These are phyloP conservation scores for Epichloe baconii DNA, from an alignment of 2,329 filamentous ascomycete species.

Conservation along the genomic window DNA sequence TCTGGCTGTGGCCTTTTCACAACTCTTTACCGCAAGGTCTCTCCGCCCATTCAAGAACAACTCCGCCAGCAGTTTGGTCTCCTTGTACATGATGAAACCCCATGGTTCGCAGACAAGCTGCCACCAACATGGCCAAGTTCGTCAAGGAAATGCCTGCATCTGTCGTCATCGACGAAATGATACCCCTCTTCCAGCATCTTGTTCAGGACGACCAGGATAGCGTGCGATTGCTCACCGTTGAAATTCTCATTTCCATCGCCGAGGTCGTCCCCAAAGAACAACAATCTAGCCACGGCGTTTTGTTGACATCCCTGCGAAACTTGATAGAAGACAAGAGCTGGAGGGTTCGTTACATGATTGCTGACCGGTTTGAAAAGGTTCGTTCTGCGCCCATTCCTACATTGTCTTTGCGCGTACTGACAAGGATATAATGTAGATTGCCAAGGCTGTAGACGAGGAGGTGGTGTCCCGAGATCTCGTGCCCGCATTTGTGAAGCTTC, in stretches of 20 bases:
- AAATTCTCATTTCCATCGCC: slow-evolving; percentile 90
- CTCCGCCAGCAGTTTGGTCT: slow-evolving; percentile 84
- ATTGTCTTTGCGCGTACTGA: background rate
- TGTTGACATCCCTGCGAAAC: slow-evolving; percentile 79
- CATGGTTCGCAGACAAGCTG: slow-evolving; percentile 95
- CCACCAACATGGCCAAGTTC: slow-evolving; percentile 93
- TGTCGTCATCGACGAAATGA: slow-evolving; percentile 96
- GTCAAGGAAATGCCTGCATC: slow-evolving; percentile 90
- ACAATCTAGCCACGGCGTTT: slow-evolving; percentile 86
- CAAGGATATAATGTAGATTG: slow-evolving; percentile 50
- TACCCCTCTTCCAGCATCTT: slow-evolving; percentile 94
- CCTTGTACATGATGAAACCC: slow-evolving; percentile 94
- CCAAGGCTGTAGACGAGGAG: slow-evolving; percentile 95
- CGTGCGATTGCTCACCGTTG: slow-evolving; percentile 86
- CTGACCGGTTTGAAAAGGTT: slow-evolving; percentile 95
- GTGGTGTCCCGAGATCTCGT: slow-evolving; percentile 89
- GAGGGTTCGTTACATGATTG: slow-evolving; percentile 98
- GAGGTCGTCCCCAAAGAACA: slow-evolving; percentile 97
- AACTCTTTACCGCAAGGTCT: slow-evolving; percentile 83
- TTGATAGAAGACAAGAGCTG: slow-evolving; percentile 99
- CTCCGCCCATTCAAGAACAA: slow-evolving; percentile 75
- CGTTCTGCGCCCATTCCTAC: slow-evolving; percentile 4
- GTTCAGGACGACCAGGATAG: slow-evolving; percentile 96
- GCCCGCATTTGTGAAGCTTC: slow-evolving; percentile 89
- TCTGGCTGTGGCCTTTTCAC: slow-evolving; percentile 94